These are phyloP conservation scores for Ehretia macrophylla DNA, from an alignment of 257 asterid species.

Conservation along the genomic window DNA sequence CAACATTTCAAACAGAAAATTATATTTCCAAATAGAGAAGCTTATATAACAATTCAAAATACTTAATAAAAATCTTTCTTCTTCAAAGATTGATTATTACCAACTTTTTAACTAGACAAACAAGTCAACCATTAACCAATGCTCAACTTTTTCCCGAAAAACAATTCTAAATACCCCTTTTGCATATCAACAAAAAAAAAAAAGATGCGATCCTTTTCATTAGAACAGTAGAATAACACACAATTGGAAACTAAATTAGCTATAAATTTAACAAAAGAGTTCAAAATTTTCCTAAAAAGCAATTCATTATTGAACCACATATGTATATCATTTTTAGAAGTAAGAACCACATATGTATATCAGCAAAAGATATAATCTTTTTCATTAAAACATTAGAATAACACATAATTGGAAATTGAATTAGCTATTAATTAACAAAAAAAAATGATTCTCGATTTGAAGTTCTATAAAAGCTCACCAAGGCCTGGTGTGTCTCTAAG, in stretches of 20 bases:
- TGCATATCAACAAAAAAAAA: neutral
- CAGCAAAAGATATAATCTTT: conserved; percentile 1
- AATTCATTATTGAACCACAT: no score
- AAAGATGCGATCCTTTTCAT: neutral
- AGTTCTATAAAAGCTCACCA: conserved; percentile 43
- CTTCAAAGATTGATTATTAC: no score
- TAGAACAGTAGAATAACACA: no score
- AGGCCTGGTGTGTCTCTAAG: conserved; percentile 91
- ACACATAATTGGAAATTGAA: neutral
- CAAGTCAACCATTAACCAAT: no score
- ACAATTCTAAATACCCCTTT: neutral
- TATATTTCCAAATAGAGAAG: no score
- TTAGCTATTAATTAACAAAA: neutral
- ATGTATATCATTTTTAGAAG: no score
- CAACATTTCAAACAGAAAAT: no score
- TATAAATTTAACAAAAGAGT: neutral
- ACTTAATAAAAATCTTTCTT: no score
- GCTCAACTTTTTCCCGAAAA: neutral
- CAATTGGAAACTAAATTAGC: neutral
- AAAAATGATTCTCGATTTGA: neutral
- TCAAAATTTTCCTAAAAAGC: no score
- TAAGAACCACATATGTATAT: no score
- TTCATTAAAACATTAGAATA: neutral
- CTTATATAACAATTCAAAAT: no score
- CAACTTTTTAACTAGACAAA: no score